Percentiles rank a stretch among this genome's conserved stretches.
Conservation (phyloP, 2,329 filamentous ascomycete genomes). For the Bipolaris victoriae region DNA sequence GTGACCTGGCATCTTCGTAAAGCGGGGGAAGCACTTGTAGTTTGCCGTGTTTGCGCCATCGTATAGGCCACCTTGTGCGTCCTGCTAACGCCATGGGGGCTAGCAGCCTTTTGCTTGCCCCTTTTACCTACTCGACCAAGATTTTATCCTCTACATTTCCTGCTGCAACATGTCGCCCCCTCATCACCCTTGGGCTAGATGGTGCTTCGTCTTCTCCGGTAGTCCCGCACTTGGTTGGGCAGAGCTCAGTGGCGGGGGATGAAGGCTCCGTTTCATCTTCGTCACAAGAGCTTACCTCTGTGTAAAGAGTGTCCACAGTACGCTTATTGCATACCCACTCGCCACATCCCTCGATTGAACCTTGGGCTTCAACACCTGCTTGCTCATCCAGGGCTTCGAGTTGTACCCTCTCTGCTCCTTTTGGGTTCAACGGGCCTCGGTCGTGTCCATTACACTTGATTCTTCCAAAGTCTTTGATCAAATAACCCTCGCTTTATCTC, state of each 20-base stretch:
- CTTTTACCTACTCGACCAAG: conserved; percentile 5
- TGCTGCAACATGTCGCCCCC: background rate
- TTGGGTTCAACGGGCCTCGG: background rate
- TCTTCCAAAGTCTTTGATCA: background rate
- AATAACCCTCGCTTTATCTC: too few relatives aligned
- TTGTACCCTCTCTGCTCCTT: background rate
- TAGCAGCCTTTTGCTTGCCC: background rate
- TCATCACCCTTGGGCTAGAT: background rate
- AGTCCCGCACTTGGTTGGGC: background rate
- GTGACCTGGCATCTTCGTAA: conserved; percentile 5
- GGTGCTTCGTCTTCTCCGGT: background rate
- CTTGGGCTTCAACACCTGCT: background rate
- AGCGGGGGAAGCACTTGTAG: conserved; percentile 4
- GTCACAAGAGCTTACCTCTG: background rate
- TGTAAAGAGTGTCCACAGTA: background rate
- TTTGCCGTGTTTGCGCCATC: background rate
- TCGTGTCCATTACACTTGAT: conserved; percentile 1
- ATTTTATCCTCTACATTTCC: background rate
- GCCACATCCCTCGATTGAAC: background rate
- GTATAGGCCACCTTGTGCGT: conserved; percentile 5
- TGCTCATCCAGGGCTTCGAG: background rate
- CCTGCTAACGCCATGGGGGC: conserved; percentile 1
- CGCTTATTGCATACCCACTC: background rate
- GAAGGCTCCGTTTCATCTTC: background rate
- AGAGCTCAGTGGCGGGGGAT: background rate